Evolutionary conservation across 768 basidiomycete genomes (phyloP), one percentile per base, ranked within the genome.

Genomic region (Nidula microcarpa): DNA sequence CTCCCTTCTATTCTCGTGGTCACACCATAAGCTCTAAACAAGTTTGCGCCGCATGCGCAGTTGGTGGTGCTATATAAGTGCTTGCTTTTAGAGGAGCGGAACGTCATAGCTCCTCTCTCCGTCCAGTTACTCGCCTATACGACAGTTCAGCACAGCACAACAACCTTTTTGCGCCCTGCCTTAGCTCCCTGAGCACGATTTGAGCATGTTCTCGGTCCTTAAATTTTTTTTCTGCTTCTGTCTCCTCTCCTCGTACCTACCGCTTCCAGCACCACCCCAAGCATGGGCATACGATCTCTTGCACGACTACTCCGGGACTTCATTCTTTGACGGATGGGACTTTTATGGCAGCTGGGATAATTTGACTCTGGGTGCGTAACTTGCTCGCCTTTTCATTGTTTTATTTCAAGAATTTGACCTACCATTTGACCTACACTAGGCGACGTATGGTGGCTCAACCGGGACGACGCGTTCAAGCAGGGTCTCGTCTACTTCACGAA

Each of bases 401-500:
- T 4, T 6, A 17, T n/a, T 17, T 34, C n/a, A 48, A 11, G 47
- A 30, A 8, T 16, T 14, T 45, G 9, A 36, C n/a, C 39, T 30
- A 7, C 18, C 16, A 14, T 35, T 10, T 6, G 3, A n/a, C 10
- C 13, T 41, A 46, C 51, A 57, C 8, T 61, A 86, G 79, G 83
- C 50, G 72, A 85, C 57, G 73, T 79, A 39, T 74, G 69, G 56
- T 85, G 76, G 74, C 65, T 84, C 30, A 73, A 76, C 58, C 64
- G 70, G 56, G 58, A 65, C 0, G 66, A 73, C 34, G 80, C 70
- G 7, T 55, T 53, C 13, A 44, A 53, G 14, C 63, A 68, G 54
- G 63, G 67, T 1, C 73, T 91, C 6, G 79, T 80, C 6, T 87
- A 78, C 57, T 65, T 87, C 55, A 82, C 85, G 56, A 57, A 59